Percentiles rank a stretch among this genome's conserved stretches.
These are phyloP conservation scores for Pseudozyma flocculosa DNA, from an alignment of 1,284 basidiomycete species.

Conservation along the genomic window DNA sequence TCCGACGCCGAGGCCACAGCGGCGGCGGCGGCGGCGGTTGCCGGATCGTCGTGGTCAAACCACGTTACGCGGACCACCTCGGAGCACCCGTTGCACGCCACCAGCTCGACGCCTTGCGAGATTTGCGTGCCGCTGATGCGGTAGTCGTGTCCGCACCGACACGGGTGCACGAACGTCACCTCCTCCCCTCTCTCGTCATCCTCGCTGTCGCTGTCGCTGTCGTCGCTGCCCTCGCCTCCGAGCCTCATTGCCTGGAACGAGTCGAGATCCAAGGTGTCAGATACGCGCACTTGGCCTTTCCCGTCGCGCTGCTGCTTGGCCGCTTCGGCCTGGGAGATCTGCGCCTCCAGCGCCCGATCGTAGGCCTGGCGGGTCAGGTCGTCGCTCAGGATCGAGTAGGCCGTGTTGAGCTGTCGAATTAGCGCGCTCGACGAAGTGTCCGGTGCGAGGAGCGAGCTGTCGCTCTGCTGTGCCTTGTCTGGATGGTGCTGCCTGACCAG, in stretches of 20 bases:
- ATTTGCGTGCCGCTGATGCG: constrained; percentile 13
- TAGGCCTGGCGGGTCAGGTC: constrained; percentile 10
- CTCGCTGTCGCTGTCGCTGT: neutral
- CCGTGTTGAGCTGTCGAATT: constrained; percentile 27
- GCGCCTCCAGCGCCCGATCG: constrained; percentile 12
- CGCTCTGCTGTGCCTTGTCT: constrained; percentile 31
- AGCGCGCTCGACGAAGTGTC: constrained; percentile 5
- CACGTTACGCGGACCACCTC: constrained; percentile 19
- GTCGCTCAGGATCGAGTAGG: constrained; percentile 25
- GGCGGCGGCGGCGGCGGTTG: constrained; percentile 7
- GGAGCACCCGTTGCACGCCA: constrained; percentile 29
- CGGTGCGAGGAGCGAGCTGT: neutral
- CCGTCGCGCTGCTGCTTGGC: neutral
- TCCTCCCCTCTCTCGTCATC: neutral
- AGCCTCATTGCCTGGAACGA: constrained; percentile 11
- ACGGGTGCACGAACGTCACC: constrained; percentile 15
- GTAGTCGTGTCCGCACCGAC: constrained; percentile 22
- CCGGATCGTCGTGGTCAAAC: constrained; percentile 10
- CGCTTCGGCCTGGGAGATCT: neutral
- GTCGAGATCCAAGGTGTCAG: constrained; percentile 22
- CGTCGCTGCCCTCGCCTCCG: neutral
- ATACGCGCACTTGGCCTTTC: constrained; percentile 10
- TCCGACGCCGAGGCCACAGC: no score
- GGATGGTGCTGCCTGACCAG: constrained; percentile 28
- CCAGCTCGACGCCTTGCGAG: constrained; percentile 11